A percentile compares a stretch with the other conserved stretches of the same genome.
Conservation (phyloP, 192 early-diverging fungal genomes). For the Coemansia sp. region DNA sequence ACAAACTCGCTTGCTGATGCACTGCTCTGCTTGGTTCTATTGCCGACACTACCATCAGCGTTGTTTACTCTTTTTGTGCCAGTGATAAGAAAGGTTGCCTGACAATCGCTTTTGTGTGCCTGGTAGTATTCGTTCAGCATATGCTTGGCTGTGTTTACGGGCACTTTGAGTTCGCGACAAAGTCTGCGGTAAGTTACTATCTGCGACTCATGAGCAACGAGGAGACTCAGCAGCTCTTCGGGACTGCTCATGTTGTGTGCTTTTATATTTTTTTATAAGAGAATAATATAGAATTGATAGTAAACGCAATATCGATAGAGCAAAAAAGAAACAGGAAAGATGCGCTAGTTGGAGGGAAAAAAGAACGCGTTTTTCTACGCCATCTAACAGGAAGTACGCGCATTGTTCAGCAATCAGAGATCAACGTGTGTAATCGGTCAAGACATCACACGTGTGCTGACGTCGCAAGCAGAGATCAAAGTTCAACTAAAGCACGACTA, state of each 20-base stretch:
- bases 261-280: neutral
- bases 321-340: neutral
- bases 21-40: neutral
- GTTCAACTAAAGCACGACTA: neutral
- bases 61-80: slow-evolving; percentile 8
- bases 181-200: slow-evolving; percentile 51
- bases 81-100: slow-evolving; percentile 38
- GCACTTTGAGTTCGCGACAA: slow-evolving; percentile 48
- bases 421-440: neutral
- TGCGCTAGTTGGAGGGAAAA: neutral
- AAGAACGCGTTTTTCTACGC: neutral
- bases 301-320: neutral
- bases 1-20: slow-evolving; percentile 14
- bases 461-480: neutral
- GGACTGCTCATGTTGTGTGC: slow-evolving; percentile 19
- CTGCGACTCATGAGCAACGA: slow-evolving; percentile 40
- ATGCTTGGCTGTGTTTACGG: slow-evolving; percentile 41
- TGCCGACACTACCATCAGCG: neutral
- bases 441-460: neutral
- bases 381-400: neutral
- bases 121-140: slow-evolving; percentile 34
- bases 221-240: slow-evolving; percentile 26
- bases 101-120: slow-evolving; percentile 26
- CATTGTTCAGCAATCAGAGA: neutral
- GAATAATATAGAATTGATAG: neutral